Percentiles rank a stretch among this genome's conserved stretches.
phyloP scores from a whole-genome alignment of 345 rosid species.

The Citrus medica region DNA sequence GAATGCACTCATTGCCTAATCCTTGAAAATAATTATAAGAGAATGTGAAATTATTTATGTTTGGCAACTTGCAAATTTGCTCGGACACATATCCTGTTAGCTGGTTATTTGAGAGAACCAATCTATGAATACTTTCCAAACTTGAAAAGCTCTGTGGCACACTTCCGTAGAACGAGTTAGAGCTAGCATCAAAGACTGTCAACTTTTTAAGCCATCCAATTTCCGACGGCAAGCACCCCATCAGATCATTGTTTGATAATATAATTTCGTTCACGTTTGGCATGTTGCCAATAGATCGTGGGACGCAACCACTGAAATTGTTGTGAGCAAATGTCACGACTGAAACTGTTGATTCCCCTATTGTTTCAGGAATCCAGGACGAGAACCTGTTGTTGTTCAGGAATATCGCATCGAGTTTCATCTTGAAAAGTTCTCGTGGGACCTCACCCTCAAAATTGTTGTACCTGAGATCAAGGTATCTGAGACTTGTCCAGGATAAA shows the following conservation, averaged over 20 bases:
- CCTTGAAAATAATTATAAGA: slow-evolving; percentile 56
- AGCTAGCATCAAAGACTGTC: slow-evolving; percentile 57
- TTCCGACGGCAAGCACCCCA: slow-evolving; percentile 76
- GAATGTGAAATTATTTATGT: slow-evolving; percentile 49
- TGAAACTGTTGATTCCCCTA: slow-evolving; percentile 57
- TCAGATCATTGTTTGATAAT: slow-evolving; percentile 44
- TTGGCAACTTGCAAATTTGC: slow-evolving; percentile 54
- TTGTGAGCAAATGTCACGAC: slow-evolving; percentile 68
- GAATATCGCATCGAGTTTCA: slow-evolving; percentile 61
- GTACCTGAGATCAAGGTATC: slow-evolving; percentile 59
- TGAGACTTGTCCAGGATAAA: slow-evolving; percentile 52
- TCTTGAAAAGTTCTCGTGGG: slow-evolving; percentile 52
- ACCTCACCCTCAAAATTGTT: slow-evolving; percentile 77
- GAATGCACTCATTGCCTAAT: slow-evolving; percentile 41
- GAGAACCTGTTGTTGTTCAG: slow-evolving; percentile 78
- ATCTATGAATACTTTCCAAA: slow-evolving; percentile 28
- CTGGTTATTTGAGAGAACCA: slow-evolving; percentile 51
- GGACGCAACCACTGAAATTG: slow-evolving; percentile 70
- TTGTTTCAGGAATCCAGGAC: slow-evolving; percentile 52
- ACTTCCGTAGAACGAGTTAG: slow-evolving; percentile 46
- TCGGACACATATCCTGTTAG: slow-evolving; percentile 58
- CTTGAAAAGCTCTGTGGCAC: slow-evolving; percentile 37
- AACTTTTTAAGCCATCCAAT: slow-evolving; percentile 47
- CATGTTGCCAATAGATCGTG: slow-evolving; percentile 63
- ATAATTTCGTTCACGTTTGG: slow-evolving; percentile 55